These are phyloP conservation scores for Elongisporangium prolatum DNA, from an alignment of 352 stramenopile species.

Conservation along the genomic window DNA sequence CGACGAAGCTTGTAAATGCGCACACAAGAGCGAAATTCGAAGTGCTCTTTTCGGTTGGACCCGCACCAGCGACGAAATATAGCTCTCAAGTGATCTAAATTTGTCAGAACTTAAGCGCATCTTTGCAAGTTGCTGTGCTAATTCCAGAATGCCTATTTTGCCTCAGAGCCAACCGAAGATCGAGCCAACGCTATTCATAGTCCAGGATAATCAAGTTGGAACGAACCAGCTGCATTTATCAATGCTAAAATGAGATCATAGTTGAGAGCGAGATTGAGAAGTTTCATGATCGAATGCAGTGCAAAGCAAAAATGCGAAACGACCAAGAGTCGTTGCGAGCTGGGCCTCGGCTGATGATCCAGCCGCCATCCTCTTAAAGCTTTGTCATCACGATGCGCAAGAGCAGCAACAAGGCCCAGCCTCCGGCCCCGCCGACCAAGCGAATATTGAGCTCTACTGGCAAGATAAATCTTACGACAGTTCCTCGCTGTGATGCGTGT, in stretches of 20 bases:
- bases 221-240: neutral
- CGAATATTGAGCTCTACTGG: neutral
- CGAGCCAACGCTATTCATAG: neutral
- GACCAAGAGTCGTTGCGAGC: neutral
- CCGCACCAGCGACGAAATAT: too few relatives aligned
- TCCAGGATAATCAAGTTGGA: neutral
- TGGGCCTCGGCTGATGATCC: neutral
- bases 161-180: neutral
- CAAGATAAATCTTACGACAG: neutral
- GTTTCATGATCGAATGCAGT: neutral
- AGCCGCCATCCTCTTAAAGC: neutral
- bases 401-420: neutral
- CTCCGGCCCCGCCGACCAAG: neutral
- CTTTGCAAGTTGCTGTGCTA: neutral
- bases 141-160: neutral
- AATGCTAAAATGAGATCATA: neutral
- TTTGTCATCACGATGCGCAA: neutral
- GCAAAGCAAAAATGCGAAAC: neutral
- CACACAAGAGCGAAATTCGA: constrained; percentile 1
- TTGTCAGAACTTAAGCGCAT: neutral
- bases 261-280: neutral
- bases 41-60: neutral
- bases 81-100: neutral
- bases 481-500: neutral
- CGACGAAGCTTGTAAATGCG: neutral